These are phyloP conservation scores for Zygosaccharomyces pseudorouxii DNA, from an alignment of 805 yeast species.

Conservation along the genomic window DNA sequence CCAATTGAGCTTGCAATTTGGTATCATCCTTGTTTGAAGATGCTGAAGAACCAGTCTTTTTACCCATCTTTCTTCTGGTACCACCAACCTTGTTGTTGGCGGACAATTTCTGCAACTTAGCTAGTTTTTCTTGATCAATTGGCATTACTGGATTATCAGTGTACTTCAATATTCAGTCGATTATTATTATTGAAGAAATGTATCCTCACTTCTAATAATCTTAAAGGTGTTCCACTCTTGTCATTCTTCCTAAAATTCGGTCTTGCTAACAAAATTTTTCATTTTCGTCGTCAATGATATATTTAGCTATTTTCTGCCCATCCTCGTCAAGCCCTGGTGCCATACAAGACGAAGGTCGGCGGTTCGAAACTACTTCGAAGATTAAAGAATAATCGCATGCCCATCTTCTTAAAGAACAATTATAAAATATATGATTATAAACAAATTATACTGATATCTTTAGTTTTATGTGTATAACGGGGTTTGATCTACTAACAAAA, in stretches of 20 bases:
- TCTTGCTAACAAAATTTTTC: constrained; percentile 11
- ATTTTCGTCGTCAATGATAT: constrained; percentile 1
- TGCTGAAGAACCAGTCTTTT: constrained; percentile 44
- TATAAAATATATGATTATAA: constrained; percentile 1
- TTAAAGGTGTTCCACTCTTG: background rate
- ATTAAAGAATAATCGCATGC: no score
- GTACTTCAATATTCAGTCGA: background rate
- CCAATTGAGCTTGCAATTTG: constrained; percentile 83
- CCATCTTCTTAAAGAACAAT: background rate
- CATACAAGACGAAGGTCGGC: constrained; percentile 14
- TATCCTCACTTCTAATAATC: background rate
- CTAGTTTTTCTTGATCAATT: constrained; percentile 90
- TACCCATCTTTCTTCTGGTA: constrained; percentile 90
- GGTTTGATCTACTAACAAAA: background rate
- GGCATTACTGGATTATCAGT: constrained; percentile 48
- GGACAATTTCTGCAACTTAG: constrained; percentile 76
- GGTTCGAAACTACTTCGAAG: constrained; percentile 18
- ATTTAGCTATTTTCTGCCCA: background rate
- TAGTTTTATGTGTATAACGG: background rate
- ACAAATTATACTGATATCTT: background rate
- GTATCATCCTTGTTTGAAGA: constrained; percentile 78
- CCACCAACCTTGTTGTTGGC: constrained; percentile 77
- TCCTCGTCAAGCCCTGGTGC: background rate
- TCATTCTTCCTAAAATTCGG: background rate
- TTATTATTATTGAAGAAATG: background rate